A percentile compares a stretch with the other conserved stretches of the same genome.
Conservation (phyloP, 106 monocot species). For the Apostasia ramifera region DNA sequence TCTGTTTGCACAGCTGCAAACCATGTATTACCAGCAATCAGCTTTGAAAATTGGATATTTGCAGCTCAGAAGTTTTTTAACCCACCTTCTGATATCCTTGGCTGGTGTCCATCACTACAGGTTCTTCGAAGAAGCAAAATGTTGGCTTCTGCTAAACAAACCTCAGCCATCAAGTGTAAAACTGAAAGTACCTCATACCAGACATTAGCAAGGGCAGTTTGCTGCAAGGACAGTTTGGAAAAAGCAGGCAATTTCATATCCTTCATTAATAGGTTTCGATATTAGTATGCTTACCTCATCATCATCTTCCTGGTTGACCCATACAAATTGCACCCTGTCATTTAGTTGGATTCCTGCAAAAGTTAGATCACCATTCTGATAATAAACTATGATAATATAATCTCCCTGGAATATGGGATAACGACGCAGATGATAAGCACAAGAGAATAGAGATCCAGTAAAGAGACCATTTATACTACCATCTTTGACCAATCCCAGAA, state of each 20-base stretch:
- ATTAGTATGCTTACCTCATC: conserved; percentile 31
- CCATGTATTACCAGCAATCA: no score
- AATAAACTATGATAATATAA: background rate
- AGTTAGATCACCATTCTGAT: background rate
- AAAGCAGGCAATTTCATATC: background rate
- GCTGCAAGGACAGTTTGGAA: conserved; percentile 10
- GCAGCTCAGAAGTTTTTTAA: background rate
- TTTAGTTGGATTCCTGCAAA: conserved; percentile 28
- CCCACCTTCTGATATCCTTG: conserved; percentile 56
- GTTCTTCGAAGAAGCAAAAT: conserved; percentile 57
- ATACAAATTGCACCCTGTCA: conserved; percentile 48
- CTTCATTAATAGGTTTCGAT: no score
- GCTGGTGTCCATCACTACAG: conserved; percentile 44
- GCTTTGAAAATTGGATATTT: background rate
- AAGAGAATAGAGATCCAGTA: no score
- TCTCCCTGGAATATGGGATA: background rate
- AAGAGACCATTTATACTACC: conserved; percentile 18
- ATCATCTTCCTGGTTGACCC: conserved; percentile 69
- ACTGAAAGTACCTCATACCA: conserved; percentile 91
- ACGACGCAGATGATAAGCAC: background rate
- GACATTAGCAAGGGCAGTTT: conserved; percentile 54
- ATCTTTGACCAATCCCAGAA: conserved; percentile 51
- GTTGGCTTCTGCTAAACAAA: conserved; percentile 72
- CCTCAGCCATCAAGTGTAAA: conserved; percentile 76
- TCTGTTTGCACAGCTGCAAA: no score